These are phyloP conservation scores for Xerocomellus chrysenteron DNA, from an alignment of 768 basidiomycete species.

Conservation along the genomic window DNA sequence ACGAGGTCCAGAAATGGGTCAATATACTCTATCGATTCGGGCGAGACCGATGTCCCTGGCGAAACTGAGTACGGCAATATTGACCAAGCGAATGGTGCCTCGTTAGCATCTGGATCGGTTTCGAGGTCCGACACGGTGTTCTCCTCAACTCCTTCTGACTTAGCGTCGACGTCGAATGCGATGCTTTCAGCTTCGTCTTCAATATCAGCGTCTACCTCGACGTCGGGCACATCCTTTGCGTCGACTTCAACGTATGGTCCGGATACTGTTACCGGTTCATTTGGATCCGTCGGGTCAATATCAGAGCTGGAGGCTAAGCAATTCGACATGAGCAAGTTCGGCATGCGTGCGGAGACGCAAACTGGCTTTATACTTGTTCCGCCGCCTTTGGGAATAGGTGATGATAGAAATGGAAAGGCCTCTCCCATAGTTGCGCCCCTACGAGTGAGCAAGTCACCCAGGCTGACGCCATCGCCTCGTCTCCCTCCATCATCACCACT, in stretches of 20 bases:
- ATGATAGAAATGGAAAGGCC: neutral
- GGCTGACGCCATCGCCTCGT: slow-evolving; percentile 16
- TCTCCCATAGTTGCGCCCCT: slow-evolving; percentile 25
- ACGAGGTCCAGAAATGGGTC: slow-evolving; percentile 17
- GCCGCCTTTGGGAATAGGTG: slow-evolving; percentile 23
- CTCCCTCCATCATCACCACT: slow-evolving; percentile 18
- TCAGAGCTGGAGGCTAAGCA: slow-evolving; percentile 22
- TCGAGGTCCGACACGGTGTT: slow-evolving; percentile 4
- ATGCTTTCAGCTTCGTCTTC: slow-evolving; percentile 17
- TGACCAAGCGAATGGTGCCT: slow-evolving; percentile 5
- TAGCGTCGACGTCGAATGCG: slow-evolving; percentile 1
- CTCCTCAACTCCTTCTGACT: neutral
- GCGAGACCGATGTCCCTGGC: slow-evolving; percentile 13
- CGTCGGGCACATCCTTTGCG: slow-evolving; percentile 12
- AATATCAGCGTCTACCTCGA: slow-evolving; percentile 12
- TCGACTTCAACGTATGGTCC: slow-evolving; percentile 18
- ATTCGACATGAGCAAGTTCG: slow-evolving; percentile 17
- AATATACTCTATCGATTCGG: slow-evolving; percentile 5
- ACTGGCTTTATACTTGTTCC: slow-evolving; percentile 24
- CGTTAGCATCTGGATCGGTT: neutral
- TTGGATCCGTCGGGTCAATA: slow-evolving; percentile 20
- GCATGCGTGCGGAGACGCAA: neutral
- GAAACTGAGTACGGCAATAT: slow-evolving; percentile 10
- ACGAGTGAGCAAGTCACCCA: slow-evolving; percentile 27
- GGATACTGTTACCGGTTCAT: slow-evolving; percentile 9